These are phyloP conservation scores for Viola pubescens DNA, from an alignment of 441 rosid species.

Conservation along the genomic window DNA sequence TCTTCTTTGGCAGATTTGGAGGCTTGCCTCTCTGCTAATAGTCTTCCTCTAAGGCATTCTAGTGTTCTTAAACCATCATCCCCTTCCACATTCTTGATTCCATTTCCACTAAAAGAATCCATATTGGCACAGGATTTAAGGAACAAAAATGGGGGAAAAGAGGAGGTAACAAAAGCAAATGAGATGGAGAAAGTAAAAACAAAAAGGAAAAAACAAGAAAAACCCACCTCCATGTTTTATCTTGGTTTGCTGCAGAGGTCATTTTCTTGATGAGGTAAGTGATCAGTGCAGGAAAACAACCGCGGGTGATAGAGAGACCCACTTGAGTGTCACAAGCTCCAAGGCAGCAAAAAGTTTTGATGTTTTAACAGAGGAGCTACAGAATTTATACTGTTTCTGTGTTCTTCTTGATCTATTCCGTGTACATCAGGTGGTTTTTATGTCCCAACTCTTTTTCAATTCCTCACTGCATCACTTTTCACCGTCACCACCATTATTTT, in stretches of 20 bases:
- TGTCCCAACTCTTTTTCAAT: too few species aligned
- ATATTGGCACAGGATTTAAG: not conserved
- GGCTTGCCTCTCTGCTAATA: constrained; percentile 77
- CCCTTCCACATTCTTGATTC: constrained; percentile 32
- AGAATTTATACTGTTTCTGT: too few species aligned
- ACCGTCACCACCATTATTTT: too few species aligned
- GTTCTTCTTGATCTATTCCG: too few species aligned
- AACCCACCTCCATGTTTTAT: constrained; percentile 30
- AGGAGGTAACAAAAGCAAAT: not conserved
- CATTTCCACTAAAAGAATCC: constrained; percentile 34
- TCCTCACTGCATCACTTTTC: too few species aligned
- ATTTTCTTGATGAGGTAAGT: constrained; percentile 15
- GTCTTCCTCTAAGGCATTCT: constrained; percentile 70
- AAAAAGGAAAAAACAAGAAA: constrained; percentile 6
- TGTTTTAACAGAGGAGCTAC: too few species aligned
- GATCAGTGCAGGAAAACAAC: not conserved
- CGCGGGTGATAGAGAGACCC: not conserved
- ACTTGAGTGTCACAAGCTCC: too few species aligned
- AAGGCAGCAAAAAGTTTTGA: too few species aligned
- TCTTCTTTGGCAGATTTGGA: constrained; percentile 57
- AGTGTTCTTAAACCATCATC: constrained; percentile 52
- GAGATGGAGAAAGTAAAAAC: not conserved
- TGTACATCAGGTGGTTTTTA: too few species aligned
- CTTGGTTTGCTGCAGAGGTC: constrained; percentile 25
- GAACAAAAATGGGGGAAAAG: not conserved